Percentiles rank a stretch among this genome's conserved stretches.
Conservation (phyloP, 176 grass and related monocot species). For the Pharus latifolius region DNA sequence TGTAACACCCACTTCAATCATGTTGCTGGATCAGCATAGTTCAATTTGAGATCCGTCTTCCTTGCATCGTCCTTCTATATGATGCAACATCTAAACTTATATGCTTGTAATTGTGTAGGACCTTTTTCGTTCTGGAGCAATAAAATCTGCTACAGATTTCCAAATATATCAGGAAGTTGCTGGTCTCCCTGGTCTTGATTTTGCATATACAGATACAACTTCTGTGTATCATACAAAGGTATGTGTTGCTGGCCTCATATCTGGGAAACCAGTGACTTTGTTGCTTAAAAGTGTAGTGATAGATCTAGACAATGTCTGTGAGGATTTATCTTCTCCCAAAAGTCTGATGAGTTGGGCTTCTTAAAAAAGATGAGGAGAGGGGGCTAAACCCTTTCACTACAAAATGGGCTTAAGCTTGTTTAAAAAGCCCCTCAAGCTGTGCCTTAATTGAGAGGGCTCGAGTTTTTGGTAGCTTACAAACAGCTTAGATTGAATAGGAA, state of each 20-base stretch:
- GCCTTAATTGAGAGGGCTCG: too few species aligned
- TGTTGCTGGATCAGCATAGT: background rate
- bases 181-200: conserved; percentile 87
- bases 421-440: too few species aligned
- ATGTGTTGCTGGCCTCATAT: conserved; percentile 1
- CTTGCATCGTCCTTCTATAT: background rate
- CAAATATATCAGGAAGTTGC: conserved; percentile 96
- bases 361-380: too few species aligned
- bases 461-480: too few species aligned
- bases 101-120: conserved; percentile 41
- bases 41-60: background rate
- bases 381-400: too few species aligned
- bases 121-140: conserved; percentile 78
- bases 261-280: too few species aligned
- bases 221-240: conserved; percentile 99
- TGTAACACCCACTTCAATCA: background rate
- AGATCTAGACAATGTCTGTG: too few species aligned
- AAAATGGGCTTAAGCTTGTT: too few species aligned
- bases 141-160: conserved; percentile 97
- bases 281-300: background rate
- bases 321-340: too few species aligned
- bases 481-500: background rate
- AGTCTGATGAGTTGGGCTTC: too few species aligned
- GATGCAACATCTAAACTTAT: background rate
- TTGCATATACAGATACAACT: conserved; percentile 87